Conservation (phyloP, 2,329 filamentous ascomycete species). For the Aspergillus hiratsukae region DNA sequence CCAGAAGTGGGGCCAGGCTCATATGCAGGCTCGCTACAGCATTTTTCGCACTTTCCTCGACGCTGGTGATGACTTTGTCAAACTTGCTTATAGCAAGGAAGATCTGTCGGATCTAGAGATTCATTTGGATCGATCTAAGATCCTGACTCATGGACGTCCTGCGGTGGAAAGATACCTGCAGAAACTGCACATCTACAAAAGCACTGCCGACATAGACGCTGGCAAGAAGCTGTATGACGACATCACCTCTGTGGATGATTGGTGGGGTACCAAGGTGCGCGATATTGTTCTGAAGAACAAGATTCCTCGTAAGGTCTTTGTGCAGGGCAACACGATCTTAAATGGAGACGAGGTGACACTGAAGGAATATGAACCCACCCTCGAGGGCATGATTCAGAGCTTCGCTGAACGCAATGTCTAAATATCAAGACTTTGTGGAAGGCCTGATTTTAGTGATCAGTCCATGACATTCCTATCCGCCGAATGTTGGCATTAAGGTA, state of each 20-base stretch:
- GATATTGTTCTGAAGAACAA: slow-evolving; percentile 57
- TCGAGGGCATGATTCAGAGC: slow-evolving; percentile 78
- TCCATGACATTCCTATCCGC: neutral
- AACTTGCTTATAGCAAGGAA: slow-evolving; percentile 68
- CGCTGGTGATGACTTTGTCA: slow-evolving; percentile 82
- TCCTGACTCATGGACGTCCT: slow-evolving; percentile 73
- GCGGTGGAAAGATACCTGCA: slow-evolving; percentile 84
- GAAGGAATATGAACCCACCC: slow-evolving; percentile 79
- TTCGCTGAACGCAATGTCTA: slow-evolving; percentile 59
- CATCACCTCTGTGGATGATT: slow-evolving; percentile 79
- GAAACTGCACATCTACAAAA: slow-evolving; percentile 89
- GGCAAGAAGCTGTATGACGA: slow-evolving; percentile 77
- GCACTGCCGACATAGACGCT: slow-evolving; percentile 73
- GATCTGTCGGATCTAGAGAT: slow-evolving; percentile 79
- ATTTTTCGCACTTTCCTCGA: slow-evolving; percentile 74
- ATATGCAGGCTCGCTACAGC: slow-evolving; percentile 86
- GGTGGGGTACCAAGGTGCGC: slow-evolving; percentile 76
- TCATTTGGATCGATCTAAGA: slow-evolving; percentile 78
- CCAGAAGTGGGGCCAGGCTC: slow-evolving; percentile 86
- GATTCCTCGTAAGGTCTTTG: slow-evolving; percentile 68
- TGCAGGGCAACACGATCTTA: slow-evolving; percentile 83
- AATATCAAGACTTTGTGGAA: slow-evolving; percentile 1
- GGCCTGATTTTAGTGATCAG: neutral
- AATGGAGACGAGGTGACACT: slow-evolving; percentile 66
- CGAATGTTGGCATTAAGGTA: neutral